Conservation (phyloP, 148 eudicot species). For the Camellia lanceoleosa region DNA sequence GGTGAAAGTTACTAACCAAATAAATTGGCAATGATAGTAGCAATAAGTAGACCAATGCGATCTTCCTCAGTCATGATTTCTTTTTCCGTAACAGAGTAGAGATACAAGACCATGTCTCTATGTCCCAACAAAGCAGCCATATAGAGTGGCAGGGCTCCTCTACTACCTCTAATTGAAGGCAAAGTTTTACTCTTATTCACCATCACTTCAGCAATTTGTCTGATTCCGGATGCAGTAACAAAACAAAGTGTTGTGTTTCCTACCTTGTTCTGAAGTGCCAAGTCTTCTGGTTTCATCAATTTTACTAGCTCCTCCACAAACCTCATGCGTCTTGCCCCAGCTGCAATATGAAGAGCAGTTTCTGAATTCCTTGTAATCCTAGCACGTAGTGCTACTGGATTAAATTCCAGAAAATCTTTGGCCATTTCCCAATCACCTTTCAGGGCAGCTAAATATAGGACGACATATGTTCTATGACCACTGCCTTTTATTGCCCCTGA, state of each 20-base stretch:
- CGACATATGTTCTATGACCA: conserved; percentile 10
- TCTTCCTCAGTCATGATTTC: conserved; percentile 15
- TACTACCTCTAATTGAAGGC: conserved; percentile 13
- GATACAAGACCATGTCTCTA: conserved; percentile 25
- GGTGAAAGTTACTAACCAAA: conserved; percentile 21
- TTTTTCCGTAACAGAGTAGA: neutral
- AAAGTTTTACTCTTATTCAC: conserved; percentile 13
- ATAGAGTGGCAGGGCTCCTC: conserved; percentile 13
- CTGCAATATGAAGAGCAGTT: conserved; percentile 24
- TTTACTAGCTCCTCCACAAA: conserved; percentile 25
- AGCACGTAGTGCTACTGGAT: conserved; percentile 13
- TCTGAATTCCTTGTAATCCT: conserved; percentile 21
- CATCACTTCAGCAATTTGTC: conserved; percentile 19
- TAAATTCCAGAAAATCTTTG: neutral
- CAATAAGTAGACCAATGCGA: conserved; percentile 16
- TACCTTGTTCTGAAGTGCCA: conserved; percentile 19
- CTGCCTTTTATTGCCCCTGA: conserved; percentile 12
- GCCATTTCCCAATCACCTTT: conserved; percentile 23
- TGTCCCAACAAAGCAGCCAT: conserved; percentile 25
- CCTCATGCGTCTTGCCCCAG: conserved; percentile 17
- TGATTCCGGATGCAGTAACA: conserved; percentile 20
- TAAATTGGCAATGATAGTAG: conserved; percentile 24
- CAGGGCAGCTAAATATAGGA: conserved; percentile 21
- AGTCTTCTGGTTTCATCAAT: conserved; percentile 12
- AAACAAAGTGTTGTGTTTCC: conserved; percentile 24